Evolutionary conservation across 2,329 filamentous ascomycete species (phyloP).

Genomic region (Fusarium camptoceras): DNA sequence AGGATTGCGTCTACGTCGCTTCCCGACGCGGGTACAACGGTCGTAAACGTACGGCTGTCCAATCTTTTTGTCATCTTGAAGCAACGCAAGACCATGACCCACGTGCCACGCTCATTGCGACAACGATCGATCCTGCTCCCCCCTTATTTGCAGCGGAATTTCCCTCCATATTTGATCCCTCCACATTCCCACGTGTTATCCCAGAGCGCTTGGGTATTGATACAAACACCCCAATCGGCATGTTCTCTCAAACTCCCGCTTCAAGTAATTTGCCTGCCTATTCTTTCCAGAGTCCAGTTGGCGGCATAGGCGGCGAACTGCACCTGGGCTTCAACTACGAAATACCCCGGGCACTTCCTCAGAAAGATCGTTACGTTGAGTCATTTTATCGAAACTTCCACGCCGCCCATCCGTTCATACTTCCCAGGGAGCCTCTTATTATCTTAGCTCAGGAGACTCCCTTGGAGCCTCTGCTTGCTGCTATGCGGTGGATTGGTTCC

Average conservation of each 20-base stretch:
- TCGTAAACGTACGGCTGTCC: not conserved
- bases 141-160: not conserved
- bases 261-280: not conserved
- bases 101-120: rapidly evolving
- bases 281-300: not conserved
- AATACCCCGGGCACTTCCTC: not conserved
- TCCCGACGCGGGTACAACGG: constrained; percentile 2
- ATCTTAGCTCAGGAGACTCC: not conserved
- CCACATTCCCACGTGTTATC: rapidly evolving
- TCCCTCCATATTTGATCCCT: not conserved
- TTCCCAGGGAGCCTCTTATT: not conserved
- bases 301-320: not conserved
- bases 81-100: rapidly evolving
- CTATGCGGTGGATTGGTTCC: constrained; percentile 12
- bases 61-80: rapidly evolving
- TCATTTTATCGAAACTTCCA: constrained; percentile 2
- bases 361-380: not conserved
- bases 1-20: not conserved
- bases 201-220: not conserved
- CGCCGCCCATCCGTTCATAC: constrained; percentile 6
- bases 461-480: not conserved
- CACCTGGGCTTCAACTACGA: not conserved
- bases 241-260: not conserved
- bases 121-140: not conserved
- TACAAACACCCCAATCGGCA: rapidly evolving